Conservation (phyloP, 1,139 yeast genomes). For the Taphrina wiesneri region DNA sequence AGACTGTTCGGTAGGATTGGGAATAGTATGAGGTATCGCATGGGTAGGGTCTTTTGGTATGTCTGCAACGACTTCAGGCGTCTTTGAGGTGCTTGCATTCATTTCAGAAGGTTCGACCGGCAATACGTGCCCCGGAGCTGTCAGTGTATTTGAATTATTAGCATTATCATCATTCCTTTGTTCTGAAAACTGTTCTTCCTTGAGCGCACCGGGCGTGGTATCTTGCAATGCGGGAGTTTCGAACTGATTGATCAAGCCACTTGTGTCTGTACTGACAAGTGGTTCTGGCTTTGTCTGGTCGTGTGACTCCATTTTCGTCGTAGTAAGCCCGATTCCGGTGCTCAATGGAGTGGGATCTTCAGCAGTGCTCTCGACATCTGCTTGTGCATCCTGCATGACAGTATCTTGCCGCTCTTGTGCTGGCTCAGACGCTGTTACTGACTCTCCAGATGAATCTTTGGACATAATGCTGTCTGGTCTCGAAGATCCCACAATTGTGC, state of each 20-base stretch:
- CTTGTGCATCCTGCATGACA: neutral
- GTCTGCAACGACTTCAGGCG: neutral
- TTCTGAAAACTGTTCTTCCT: neutral
- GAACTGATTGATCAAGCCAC: neutral
- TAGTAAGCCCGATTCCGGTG: neutral
- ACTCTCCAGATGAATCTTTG: neutral
- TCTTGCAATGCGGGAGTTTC: neutral
- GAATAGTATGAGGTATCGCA: conserved; percentile 1
- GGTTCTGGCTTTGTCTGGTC: neutral
- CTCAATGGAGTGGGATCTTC: too few species aligned
- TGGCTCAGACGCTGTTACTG: neutral
- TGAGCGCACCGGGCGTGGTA: neutral
- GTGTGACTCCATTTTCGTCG: neutral
- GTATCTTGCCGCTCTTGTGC: neutral
- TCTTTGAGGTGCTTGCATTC: neutral
- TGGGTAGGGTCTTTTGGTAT: neutral
- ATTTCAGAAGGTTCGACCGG: neutral
- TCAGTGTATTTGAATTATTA: neutral
- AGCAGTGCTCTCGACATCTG: too few species aligned
- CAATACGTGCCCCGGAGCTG: neutral
- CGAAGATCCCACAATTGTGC: too few species aligned
- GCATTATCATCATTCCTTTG: neutral
- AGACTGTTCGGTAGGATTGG: neutral
- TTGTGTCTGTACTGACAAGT: neutral
- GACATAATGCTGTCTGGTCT: neutral